Base-by-base conservation (phyloP, 177 flowering plant species). In the Telopea speciosissima region DNA sequence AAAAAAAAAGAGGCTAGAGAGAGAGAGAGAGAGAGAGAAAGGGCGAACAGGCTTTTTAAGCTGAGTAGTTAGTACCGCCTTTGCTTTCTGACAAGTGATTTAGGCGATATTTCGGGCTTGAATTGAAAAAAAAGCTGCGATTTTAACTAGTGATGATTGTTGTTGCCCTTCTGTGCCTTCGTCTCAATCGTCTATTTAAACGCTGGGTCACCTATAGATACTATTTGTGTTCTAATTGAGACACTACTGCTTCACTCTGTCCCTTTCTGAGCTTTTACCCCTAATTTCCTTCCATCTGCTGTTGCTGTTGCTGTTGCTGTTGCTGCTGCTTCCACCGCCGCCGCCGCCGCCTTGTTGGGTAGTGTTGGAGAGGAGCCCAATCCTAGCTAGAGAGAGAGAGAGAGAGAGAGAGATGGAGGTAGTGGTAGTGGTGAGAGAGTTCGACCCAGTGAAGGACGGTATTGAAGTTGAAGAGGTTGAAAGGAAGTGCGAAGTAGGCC, bases 401-500 rank as follows among this genome's bases (percentile, higher is more conserved):
- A 65, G 66, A 66, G 70, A 63, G 70, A 69, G n/a, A 68, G 62
- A 56, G 25, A 70, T 28, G 40, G 70, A 28, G 59, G 67, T 44
- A 25, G 67, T 67, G 66, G 59, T 88, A n/a, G 81, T 78, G 54
- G 83, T 94, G 65, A 83, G 99, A 78, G 88, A 91, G 74, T 92
- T 78, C 68, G 86, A 91, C 26, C 76, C 79, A 5, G 79, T 67
- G 8, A 88, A 76, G 40, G 99, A 95, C 63, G 2, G 80, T 17
- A 24, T 23, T 0, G 79, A 77, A 14, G 97, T 89, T 3, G 96
- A 89, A 69, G 84, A 80, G 11, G 85, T 95, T 5, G 99, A 95
- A 79, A 82, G 83, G 44, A 81, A 82, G 25, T 95, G 99, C 61
- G 97, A 93, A 33, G 94, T 89, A n/a, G 96, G 93, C 13, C 89